These are phyloP conservation scores for Neonectria hederae DNA, from an alignment of 2,329 filamentous ascomycete species.

Conservation along the genomic window DNA sequence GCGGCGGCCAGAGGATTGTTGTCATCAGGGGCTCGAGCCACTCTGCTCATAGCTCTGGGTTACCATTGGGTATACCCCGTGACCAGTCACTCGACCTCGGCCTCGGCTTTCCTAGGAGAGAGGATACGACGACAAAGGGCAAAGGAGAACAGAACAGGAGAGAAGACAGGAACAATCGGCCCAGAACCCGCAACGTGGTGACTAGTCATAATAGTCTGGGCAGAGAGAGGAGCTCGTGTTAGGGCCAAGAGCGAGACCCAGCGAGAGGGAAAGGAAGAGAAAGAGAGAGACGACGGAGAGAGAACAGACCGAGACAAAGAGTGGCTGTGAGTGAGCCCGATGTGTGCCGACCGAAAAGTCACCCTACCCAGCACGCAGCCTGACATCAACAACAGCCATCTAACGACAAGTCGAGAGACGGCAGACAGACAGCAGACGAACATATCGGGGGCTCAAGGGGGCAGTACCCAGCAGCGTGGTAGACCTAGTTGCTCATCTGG, in stretches of 20 bases:
- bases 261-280: not conserved
- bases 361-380: constrained; percentile 40
- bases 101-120: constrained; percentile 25
- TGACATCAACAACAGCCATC: constrained; percentile 32
- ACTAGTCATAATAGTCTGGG: constrained; percentile 13
- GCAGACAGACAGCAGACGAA: constrained; percentile 21
- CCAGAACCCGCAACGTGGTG: constrained; percentile 27
- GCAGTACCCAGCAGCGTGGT: constrained; percentile 12
- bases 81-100: constrained; percentile 39
- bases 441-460: constrained; percentile 10
- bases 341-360: constrained; percentile 34
- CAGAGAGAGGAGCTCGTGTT: constrained; percentile 24
- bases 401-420: constrained; percentile 27
- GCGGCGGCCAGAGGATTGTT: constrained; percentile 28
- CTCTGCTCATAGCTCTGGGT: constrained; percentile 35
- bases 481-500: constrained; percentile 34
- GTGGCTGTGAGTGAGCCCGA: constrained; percentile 32
- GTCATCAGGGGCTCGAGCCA: constrained; percentile 38
- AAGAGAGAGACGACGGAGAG: not conserved
- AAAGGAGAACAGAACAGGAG: constrained; percentile 12
- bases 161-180: constrained; percentile 23
- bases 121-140: constrained; percentile 11
- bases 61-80: constrained; percentile 36
- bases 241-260: not conserved
- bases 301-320: constrained; percentile 1